Evolutionary conservation across 345 rosid genomes (phyloP), one percentile per base, ranked within the genome.

Genomic region (Sonneratia alba): DNA sequence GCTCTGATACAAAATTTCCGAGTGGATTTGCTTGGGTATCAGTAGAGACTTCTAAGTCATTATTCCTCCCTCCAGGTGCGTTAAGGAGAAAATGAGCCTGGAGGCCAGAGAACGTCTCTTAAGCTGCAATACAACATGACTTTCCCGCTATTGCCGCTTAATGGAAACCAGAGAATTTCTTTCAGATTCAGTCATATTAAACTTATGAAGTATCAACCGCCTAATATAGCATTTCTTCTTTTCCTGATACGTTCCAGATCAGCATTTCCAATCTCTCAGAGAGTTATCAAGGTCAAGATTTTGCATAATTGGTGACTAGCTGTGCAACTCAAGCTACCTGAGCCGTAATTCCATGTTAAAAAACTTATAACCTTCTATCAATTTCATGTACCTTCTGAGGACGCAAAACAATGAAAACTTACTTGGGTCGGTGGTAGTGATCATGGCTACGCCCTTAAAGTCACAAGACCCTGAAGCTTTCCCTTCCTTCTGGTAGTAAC

Each of bases 401-500:
- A 47, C 6, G 15, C 15, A 9, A 47, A 47, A 47, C 51, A 47
- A 36, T 47, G 18, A 48, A 43, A 7, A 74, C 98, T 88, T 87
- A 95, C 99, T 92, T 81, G 99, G 99, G 77, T 95, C 94, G 5
- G 93, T 86, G 66, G 97, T 89, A 70, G 99, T 95, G 85, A 92
- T 89, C 88, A 85, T 89, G 68, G 96, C 99, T 67, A 88, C 94
- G 45, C 97, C 99, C 83, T 95, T 89, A 82, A 95, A 95, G 81
- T 95, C 97, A 80, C 99, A 95, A 42, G 99, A 87, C 45, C 92
- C 93, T 68, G 89, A 43, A 71, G 84, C 77, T 84, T 76, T 88
- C 77, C 88, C 91, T 83, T 87, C 88, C 81, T 84, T 87, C 77
- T 95, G 99, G 71, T 92, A 95, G 84, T 95, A 95, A 77, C 98